Conservation (phyloP, 768 basidiomycete species). For the Hebeloma cylindrosporum region DNA sequence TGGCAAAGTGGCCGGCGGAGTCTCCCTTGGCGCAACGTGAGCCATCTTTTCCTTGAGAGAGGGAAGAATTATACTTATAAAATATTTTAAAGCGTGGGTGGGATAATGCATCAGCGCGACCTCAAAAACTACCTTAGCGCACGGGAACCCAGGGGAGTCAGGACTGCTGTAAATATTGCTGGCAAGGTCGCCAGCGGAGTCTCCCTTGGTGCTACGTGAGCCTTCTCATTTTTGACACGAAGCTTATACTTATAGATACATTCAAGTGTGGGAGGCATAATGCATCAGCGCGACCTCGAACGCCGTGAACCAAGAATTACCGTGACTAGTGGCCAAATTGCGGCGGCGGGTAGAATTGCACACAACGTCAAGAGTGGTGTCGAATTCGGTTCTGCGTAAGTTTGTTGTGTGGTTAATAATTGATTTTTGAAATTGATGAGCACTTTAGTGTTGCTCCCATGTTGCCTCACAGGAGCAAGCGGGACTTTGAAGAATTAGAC, state of each 20-base stretch:
- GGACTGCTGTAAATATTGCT: not conserved
- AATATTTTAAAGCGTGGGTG: not conserved
- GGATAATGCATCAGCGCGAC: not conserved
- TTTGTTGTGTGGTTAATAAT: too few species aligned
- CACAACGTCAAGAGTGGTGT: conserved; percentile 2
- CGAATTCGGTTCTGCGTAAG: conserved; percentile 8
- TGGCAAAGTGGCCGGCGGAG: conserved; percentile 1
- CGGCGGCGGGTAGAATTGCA: conserved; percentile 2
- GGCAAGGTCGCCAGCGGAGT: conserved; percentile 1
- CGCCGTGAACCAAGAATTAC: conserved; percentile 8
- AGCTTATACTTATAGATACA: not conserved
- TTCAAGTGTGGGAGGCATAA: not conserved
- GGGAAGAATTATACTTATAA: not conserved
- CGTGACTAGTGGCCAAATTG: conserved; percentile 2
- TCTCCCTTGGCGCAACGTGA: conserved; percentile 4
- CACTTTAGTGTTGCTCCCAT: conserved; percentile 1
- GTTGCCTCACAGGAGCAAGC: not conserved
- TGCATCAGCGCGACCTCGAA: conserved; percentile 2
- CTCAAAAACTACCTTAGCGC: not conserved
- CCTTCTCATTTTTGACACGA: not conserved
- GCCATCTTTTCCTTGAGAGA: not conserved
- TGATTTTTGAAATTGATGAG: too few species aligned
- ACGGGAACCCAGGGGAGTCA: conserved; percentile 5
- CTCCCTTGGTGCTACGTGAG: conserved; percentile 4
- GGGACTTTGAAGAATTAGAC: not conserved